Evolutionary conservation across 148 eudicot genomes (phyloP).

Genomic region (Euryodendron excelsum): DNA sequence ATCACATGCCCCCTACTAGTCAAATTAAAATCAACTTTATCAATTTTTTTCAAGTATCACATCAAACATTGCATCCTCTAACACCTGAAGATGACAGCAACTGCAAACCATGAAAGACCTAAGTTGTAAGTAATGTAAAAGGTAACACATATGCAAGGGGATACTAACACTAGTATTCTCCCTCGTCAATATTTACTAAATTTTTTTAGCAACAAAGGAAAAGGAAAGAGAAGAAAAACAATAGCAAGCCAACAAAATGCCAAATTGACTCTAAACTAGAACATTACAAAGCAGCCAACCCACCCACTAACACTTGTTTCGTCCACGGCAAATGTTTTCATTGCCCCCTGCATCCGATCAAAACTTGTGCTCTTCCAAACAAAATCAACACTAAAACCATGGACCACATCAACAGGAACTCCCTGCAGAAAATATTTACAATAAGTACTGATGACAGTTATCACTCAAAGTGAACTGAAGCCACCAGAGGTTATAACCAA

Average conservation of each 20-base stretch:
- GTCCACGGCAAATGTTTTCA: constrained; percentile 98
- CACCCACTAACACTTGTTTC: constrained; percentile 99
- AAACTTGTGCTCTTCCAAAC: constrained; percentile 99
- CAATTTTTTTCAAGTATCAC: too few species aligned
- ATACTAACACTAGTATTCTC: not conserved
- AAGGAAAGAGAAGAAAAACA: not conserved
- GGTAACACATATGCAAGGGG: too few species aligned
- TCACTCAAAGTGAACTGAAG: not conserved
- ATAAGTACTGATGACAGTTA: constrained; percentile 2
- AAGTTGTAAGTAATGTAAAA: too few species aligned
- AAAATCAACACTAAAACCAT: constrained; percentile 98
- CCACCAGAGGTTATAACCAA: not conserved
- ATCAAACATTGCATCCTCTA: too few species aligned
- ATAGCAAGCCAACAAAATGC: too few species aligned
- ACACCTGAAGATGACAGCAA: too few species aligned
- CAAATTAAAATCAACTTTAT: too few species aligned
- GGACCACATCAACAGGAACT: constrained; percentile 86
- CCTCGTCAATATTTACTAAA: not conserved
- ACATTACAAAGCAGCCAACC: constrained; percentile 26
- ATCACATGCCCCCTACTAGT: too few species aligned
- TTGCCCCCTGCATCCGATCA: constrained; percentile 98
- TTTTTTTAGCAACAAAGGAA: not conserved
- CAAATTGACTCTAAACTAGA: not conserved
- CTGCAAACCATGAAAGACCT: too few species aligned
- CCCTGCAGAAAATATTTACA: constrained; percentile 49